Evolutionary conservation across 768 basidiomycete species (phyloP).

Genomic region (Gautieria morchelliformis): DNA sequence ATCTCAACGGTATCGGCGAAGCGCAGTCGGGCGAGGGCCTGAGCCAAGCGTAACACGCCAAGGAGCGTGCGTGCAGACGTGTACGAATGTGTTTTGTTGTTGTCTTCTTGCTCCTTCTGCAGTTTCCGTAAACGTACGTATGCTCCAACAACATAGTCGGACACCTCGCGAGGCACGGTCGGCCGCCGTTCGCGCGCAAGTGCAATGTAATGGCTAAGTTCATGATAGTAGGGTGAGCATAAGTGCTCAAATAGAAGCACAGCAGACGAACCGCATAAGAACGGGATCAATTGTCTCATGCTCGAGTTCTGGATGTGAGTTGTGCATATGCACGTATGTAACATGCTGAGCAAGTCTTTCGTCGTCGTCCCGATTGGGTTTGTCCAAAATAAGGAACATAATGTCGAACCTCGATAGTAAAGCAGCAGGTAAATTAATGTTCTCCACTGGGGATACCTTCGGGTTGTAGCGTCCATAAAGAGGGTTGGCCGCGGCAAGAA

Average conservation of each 20-base stretch:
- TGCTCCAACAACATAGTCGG: constrained; percentile 87
- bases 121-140: constrained; percentile 93
- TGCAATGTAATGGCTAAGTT: constrained; percentile 84
- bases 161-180: constrained; percentile 80
- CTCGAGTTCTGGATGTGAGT: constrained; percentile 76
- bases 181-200: constrained; percentile 82
- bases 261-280: constrained; percentile 65
- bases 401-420: constrained; percentile 94
- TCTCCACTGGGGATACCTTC: constrained; percentile 95
- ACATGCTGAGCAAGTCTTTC: constrained; percentile 95
- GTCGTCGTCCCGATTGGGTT: constrained; percentile 89
- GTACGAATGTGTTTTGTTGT: constrained; percentile 86
- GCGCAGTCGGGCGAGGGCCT: constrained; percentile 88
- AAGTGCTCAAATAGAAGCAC: not conserved
- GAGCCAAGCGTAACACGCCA: constrained; percentile 87
- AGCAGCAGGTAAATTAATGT: constrained; percentile 97
- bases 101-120: constrained; percentile 82
- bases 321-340: constrained; percentile 95
- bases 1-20: constrained; percentile 73
- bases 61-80: constrained; percentile 94
- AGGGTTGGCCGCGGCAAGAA: constrained; percentile 96
- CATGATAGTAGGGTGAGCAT: not conserved
- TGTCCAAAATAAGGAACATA: constrained; percentile 93
- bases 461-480: constrained; percentile 97
- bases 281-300: constrained; percentile 77